Percentiles rank a stretch among this genome's conserved stretches.
phyloP scores from a whole-genome alignment of 108 stramenopile genomes.

The Discostella stelligeroides region DNA sequence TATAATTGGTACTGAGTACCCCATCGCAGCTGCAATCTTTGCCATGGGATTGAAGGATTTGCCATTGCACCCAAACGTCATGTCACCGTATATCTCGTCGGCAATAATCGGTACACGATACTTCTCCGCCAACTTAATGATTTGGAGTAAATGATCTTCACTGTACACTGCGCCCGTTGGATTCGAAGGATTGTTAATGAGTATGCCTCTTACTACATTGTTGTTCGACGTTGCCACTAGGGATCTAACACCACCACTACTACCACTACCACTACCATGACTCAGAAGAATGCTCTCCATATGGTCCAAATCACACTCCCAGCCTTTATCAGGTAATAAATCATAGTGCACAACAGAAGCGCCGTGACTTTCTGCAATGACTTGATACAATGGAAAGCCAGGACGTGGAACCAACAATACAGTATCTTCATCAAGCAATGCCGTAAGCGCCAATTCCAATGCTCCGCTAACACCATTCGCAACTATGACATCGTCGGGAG shows the following conservation, averaged over 20 bases:
- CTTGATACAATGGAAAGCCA: conserved; percentile 91
- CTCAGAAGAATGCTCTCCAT: conserved; percentile 60
- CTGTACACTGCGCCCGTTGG: conserved; percentile 93
- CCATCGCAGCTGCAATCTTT: conserved; percentile 55
- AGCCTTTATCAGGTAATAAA: conserved; percentile 68
- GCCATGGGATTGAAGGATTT: conserved; percentile 78
- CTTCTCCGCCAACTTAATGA: conserved; percentile 66
- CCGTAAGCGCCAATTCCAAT: conserved; percentile 80
- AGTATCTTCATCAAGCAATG: conserved; percentile 70
- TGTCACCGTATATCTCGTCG: conserved; percentile 94
- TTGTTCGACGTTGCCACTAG: neutral
- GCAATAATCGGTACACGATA: conserved; percentile 79
- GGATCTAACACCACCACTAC: neutral
- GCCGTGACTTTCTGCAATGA: conserved; percentile 87
- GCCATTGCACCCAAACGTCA: conserved; percentile 65
- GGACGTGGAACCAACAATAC: conserved; percentile 85
- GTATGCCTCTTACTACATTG: conserved; percentile 68
- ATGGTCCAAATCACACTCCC: conserved; percentile 88
- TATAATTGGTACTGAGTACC: conserved; percentile 81
- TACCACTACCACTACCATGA: neutral
- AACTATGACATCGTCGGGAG: conserved; percentile 86
- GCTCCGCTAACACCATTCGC: conserved; percentile 92
- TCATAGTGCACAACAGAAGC: conserved; percentile 78
- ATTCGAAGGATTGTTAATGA: conserved; percentile 94
- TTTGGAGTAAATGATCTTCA: conserved; percentile 63